Evolutionary conservation across 768 basidiomycete genomes (phyloP).

Genomic region (Auricularia auricula-judae): DNA sequence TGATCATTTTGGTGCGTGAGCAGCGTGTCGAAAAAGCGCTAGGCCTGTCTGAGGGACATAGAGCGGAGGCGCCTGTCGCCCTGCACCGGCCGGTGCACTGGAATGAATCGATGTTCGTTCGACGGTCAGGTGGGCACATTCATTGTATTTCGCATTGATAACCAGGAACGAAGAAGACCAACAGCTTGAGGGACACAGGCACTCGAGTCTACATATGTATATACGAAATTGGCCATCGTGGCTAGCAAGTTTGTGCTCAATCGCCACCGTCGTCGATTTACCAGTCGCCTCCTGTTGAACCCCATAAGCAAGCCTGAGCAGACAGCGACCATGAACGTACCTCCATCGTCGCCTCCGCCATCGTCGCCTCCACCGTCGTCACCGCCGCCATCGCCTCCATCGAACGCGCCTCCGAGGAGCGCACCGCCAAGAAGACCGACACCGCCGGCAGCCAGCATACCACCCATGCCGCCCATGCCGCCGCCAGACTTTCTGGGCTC

Average conservation of each 20-base stretch:
- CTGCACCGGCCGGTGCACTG: background rate
- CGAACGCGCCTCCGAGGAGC: constrained; percentile 41
- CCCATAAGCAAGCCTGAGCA: too few species aligned
- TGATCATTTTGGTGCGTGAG: background rate
- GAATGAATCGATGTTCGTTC: background rate
- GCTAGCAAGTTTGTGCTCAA: background rate
- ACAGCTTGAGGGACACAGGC: background rate
- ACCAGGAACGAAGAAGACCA: background rate
- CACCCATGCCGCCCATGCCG: constrained; percentile 19
- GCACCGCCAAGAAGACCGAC: constrained; percentile 58
- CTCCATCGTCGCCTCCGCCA: constrained; percentile 3
- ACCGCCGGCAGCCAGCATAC: constrained; percentile 34
- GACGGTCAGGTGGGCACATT: background rate
- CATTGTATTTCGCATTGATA: background rate
- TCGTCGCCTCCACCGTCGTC: background rate
- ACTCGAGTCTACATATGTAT: background rate
- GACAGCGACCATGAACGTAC: too few species aligned
- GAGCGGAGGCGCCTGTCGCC: background rate
- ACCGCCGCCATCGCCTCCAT: constrained; percentile 12
- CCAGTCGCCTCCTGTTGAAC: background rate
- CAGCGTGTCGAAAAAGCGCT: background rate
- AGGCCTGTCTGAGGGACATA: background rate
- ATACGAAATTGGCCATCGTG: background rate
- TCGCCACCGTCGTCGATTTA: background rate
- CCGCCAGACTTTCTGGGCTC: constrained; percentile 38